Evolutionary conservation across 106 monocot species (phyloP).

Genomic region (Alisma plantagoaquatica): DNA sequence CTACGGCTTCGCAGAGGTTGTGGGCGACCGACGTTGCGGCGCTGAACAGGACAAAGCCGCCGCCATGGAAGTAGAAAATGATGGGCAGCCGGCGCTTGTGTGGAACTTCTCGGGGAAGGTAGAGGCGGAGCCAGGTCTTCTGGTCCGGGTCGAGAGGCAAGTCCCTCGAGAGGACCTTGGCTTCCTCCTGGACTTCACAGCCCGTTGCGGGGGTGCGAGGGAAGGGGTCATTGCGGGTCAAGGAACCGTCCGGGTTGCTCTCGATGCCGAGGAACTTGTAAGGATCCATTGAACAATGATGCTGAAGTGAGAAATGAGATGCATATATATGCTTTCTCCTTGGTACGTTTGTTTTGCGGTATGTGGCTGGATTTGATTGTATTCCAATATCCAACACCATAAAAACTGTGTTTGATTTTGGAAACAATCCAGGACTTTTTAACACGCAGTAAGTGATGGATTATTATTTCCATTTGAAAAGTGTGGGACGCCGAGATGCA

Average conservation of each 20-base stretch:
- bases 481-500: too few species aligned
- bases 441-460: too few species aligned
- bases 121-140: constrained; percentile 2
- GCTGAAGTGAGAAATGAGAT: too few species aligned
- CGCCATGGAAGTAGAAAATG: background rate
- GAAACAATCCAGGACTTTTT: too few species aligned
- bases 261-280: constrained; percentile 1
- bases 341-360: too few species aligned
- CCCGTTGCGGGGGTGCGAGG: background rate
- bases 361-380: too few species aligned
- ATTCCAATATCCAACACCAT: too few species aligned
- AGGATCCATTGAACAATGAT: constrained; percentile 5
- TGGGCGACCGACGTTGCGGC: too few species aligned
- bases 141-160: background rate
- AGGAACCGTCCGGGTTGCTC: background rate
- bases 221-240: background rate
- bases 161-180: constrained; percentile 4
- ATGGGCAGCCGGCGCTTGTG: background rate
- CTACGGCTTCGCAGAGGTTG: too few species aligned
- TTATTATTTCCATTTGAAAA: too few species aligned
- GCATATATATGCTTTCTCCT: too few species aligned
- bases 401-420: too few species aligned
- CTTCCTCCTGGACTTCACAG: background rate
- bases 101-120: background rate
- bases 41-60: constrained; percentile 9